Evolutionary conservation across 495 filamentous ascomycete species (phyloP), one percentile per base, ranked within the genome.

Genomic region (Penicillium argentinense): DNA sequence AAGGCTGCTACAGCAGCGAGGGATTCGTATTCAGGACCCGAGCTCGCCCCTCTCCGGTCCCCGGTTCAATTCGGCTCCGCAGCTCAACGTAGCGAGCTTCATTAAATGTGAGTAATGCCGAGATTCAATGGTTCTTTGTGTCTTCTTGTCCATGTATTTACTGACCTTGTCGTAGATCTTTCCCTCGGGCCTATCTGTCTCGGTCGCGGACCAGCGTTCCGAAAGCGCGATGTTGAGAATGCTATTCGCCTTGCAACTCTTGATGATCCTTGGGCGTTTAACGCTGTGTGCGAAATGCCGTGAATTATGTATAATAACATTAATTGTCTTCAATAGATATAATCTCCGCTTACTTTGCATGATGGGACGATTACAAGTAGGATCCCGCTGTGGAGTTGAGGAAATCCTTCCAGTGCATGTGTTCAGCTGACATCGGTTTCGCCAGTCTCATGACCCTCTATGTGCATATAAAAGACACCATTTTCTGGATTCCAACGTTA

Each of bases 141-240:
- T n/a, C n/a, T n/a, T n/a, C n/a, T n/a, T n/a, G n/a, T n/a, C n/a
- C n/a, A n/a, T 45, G 32, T 19, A 1, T 49, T 33, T 30, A 42
- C 56, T 59, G 45, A 63, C 27, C 9, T 28, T 28, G 16, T 30
- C n/a, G 8, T 33, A 63, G 63, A 49, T 14, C 44, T 66, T 14
- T 55, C 52, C 12, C 22, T 32, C 9, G 38, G 49, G 5, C 12
- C 38, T 37, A 49, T 63, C 12, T 66, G 63, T 41, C 41, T 66
- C 42, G 63, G 63, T 19, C 49, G 34, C 38, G 63, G 63, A 23
- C 63, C 63, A 28, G 45, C n/a, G n/a, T n/a, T n/a, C n/a, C n/a
- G n/a, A n/a, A n/a, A n/a, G n/a, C n/a, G n/a, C n/a, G n/a, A n/a
- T 33, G 60, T 66, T 42, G 63, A 66, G 42, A 53, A 52, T 13